Percentiles rank a stretch among this genome's conserved stretches.
These are phyloP conservation scores for Isatis lusitanica DNA, from an alignment of 441 rosid genomes.

Conservation along the genomic window DNA sequence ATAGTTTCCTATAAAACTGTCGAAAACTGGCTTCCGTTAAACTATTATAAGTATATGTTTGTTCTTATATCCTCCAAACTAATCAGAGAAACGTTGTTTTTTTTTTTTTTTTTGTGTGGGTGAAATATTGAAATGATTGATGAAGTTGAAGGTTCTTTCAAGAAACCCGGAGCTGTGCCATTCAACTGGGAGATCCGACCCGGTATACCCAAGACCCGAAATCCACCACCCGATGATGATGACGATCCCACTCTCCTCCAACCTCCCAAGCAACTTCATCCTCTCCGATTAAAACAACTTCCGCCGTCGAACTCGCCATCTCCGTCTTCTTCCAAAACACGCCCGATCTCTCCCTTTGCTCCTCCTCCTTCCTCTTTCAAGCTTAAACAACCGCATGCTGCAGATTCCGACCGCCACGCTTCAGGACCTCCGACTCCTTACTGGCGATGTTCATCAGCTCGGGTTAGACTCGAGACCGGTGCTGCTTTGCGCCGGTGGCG, in stretches of 20 bases:
- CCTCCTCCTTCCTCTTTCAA: slow-evolving; percentile 24
- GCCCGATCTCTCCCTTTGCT: slow-evolving; percentile 29
- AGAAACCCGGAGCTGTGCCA: slow-evolving; percentile 73
- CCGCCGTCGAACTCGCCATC: slow-evolving; percentile 3
- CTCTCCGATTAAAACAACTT: slow-evolving; percentile 18
- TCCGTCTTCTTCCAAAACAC: neutral
- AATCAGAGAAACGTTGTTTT: neutral
- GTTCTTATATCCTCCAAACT: neutral
- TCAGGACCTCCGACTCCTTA: slow-evolving; percentile 22
- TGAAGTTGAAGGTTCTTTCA: slow-evolving; percentile 61
- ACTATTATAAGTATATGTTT: slow-evolving; percentile 9
- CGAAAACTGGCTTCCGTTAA: slow-evolving; percentile 5
- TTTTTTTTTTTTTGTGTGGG: neutral
- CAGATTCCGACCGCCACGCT: neutral
- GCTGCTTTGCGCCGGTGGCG: slow-evolving; percentile 4
- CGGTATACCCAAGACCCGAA: slow-evolving; percentile 74
- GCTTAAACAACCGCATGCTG: neutral
- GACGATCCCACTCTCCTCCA: slow-evolving; percentile 12
- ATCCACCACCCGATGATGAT: neutral
- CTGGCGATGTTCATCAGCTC: slow-evolving; percentile 10
- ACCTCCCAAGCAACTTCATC: slow-evolving; percentile 22
- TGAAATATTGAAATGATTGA: slow-evolving; percentile 5
- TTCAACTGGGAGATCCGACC: slow-evolving; percentile 95
- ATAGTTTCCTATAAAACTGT: slow-evolving; percentile 6
- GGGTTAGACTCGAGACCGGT: neutral